A percentile compares a stretch with the other conserved stretches of the same genome.
Evolutionary conservation across 2,329 filamentous ascomycete genomes (phyloP).

Genomic region (Botrytis deweyae): DNA sequence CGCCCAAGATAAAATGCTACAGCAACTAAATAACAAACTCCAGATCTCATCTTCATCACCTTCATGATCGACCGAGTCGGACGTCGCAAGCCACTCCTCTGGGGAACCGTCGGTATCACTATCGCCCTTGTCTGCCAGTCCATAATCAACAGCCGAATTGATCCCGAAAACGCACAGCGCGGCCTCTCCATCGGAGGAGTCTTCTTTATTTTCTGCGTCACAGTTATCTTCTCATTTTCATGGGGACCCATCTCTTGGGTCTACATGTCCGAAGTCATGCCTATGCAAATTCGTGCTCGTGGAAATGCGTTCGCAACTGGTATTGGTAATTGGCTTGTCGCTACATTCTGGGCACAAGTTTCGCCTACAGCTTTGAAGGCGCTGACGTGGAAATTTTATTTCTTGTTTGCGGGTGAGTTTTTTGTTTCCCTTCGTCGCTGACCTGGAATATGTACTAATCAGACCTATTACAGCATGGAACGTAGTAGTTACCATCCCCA

Average conservation of each 20-base stretch:
- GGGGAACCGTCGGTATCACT: constrained; percentile 54
- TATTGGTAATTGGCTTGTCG: constrained; percentile 59
- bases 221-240: constrained; percentile 58
- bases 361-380: constrained; percentile 51
- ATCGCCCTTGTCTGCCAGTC: constrained; percentile 61
- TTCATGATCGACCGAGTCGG: constrained; percentile 56
- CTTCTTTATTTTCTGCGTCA: constrained; percentile 64
- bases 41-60: constrained; percentile 58
- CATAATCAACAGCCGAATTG: constrained; percentile 51
- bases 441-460: neutral
- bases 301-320: constrained; percentile 58
- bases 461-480: constrained; percentile 27
- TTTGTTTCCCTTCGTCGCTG: neutral
- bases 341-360: constrained; percentile 59
- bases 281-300: constrained; percentile 62
- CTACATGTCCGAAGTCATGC: constrained; percentile 66
- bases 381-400: constrained; percentile 56
- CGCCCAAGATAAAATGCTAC: neutral
- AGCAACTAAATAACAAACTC: neutral
- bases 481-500: constrained; percentile 39
- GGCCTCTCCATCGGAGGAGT: constrained; percentile 59
- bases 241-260: constrained; percentile 62
- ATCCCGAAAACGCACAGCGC: constrained; percentile 44
- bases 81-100: constrained; percentile 52
- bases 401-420: constrained; percentile 49